phyloP scores from a whole-genome alignment of 192 early-diverging fungal genomes.

The Coemansia sp. region DNA sequence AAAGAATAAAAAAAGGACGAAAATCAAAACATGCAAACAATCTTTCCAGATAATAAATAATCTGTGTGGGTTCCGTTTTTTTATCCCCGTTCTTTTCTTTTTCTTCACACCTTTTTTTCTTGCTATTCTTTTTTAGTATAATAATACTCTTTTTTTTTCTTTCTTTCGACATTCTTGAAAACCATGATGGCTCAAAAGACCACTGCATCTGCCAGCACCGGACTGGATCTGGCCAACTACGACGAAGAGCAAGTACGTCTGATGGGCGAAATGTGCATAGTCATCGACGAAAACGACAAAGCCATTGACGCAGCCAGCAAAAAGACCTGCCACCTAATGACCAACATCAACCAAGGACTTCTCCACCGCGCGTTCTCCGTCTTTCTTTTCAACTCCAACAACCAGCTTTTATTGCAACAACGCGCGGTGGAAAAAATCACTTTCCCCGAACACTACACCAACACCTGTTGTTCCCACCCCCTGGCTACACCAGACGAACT shows the following conservation, averaged over 20 bases:
- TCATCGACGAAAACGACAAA: conserved; percentile 85
- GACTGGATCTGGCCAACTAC: conserved; percentile 63
- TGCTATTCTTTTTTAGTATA: neutral
- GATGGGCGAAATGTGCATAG: conserved; percentile 98
- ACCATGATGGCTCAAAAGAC: conserved; percentile 12
- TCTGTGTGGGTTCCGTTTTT: neutral
- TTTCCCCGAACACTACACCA: conserved; percentile 95
- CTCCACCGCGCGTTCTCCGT: conserved; percentile 97
- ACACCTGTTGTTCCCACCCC: conserved; percentile 99
- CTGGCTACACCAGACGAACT: conserved; percentile 78
- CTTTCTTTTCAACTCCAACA: conserved; percentile 89
- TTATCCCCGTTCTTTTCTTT: conserved; percentile 6
- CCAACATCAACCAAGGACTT: conserved; percentile 84
- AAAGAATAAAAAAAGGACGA: too few relatives aligned
- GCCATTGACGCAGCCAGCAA: conserved; percentile 85
- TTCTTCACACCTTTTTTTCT: neutral
- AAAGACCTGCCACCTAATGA: conserved; percentile 96
- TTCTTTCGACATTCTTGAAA: neutral
- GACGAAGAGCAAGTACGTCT: conserved; percentile 87
- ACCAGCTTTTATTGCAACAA: conserved; percentile 91
- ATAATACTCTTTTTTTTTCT: neutral
- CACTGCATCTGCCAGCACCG: neutral
- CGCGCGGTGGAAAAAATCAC: conserved; percentile 97
- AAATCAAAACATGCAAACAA: neutral
- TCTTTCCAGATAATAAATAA: neutral